phyloP scores from a whole-genome alignment of 139 green algal genomes.

The Limnomonas spitsbergensis region DNA sequence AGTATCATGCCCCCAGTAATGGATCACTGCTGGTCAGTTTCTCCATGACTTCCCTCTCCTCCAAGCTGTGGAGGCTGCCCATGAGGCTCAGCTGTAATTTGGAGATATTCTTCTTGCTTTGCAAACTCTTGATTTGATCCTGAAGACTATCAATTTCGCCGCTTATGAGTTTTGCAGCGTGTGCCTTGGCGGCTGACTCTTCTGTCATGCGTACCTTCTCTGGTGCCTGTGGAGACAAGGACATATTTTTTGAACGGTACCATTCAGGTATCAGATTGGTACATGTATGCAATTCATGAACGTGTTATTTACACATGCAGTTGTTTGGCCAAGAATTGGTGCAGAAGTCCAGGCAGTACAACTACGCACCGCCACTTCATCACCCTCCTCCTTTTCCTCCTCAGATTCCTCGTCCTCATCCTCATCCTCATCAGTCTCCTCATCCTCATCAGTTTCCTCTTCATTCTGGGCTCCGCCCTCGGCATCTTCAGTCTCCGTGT shows the following conservation, averaged over 20 bases:
- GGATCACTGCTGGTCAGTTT: constrained; percentile 1
- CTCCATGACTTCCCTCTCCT: constrained; percentile 5
- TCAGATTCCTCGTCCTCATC: not conserved
- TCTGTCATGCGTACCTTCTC: not conserved
- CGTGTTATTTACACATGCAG: too few species aligned
- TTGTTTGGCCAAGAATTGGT: too few species aligned
- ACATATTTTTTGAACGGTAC: too few species aligned
- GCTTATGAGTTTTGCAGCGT: not conserved
- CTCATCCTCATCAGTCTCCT: constrained; percentile 2
- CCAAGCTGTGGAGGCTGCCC: not conserved
- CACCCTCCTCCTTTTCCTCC: not conserved
- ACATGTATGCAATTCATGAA: too few species aligned
- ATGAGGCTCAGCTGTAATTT: not conserved
- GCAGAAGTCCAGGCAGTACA: too few species aligned
- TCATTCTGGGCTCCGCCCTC: constrained; percentile 1
- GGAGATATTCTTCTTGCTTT: not conserved
- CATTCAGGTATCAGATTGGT: too few species aligned
- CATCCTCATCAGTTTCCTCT: constrained; percentile 3
- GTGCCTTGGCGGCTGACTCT: too few species aligned
- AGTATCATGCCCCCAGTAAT: constrained; percentile 16
- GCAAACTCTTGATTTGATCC: not conserved
- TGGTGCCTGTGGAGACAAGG: not conserved
- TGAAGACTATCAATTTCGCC: not conserved
- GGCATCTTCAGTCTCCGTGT: constrained; percentile 12
- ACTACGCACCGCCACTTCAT: not conserved